Evolutionary conservation across 2,329 filamentous ascomycete genomes (phyloP), one percentile per base, ranked within the genome.

Genomic region (Penicillium fuscoglaucum): DNA sequence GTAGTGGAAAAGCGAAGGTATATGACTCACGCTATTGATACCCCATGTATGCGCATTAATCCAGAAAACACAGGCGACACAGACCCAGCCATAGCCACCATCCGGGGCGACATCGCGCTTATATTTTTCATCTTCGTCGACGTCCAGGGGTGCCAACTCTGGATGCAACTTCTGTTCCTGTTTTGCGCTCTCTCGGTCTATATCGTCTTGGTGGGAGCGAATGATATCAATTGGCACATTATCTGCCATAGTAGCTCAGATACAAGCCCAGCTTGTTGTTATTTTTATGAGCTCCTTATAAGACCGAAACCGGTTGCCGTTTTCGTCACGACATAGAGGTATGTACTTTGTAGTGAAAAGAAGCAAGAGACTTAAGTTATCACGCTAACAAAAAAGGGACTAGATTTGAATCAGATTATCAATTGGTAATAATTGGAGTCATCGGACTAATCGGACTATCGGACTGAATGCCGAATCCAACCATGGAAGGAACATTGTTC

Each of bases 21-120:
- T 17, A 29, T 50, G 21, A 66, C 81, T 57, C 64, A 85, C 83
- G 56, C 83, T 85, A 70, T 91, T 91, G 60, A 91, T 76, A 8
- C 89, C 89, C 89, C 89, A 91, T 1, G 88, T 90, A 69, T 91
- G 88, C 8, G 82, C 84, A 68, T 89, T 90, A 57, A 89, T 82
- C 61, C 84, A 72, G 51, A 82, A 80, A 61, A 82, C 77, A 40
- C 78, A 80, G 3, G 77, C 66, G n/a, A 84, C 81, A 54, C 85
- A 84, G 24, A 86, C 79, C 84, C 84, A 87, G 59, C 84, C 84
- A 74, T 85, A 87, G 24, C 84, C 84, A 41, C 84, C 84, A 65
- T 87, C 83, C 40, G 78, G 78, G 33, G 75, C 72, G 6, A 72
- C 63, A 56, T 77, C 75, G 17, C 65, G 69, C 13, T 67, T 64